Conservation (phyloP, 805 yeast genomes). For the Wickerhamomyces bisporus region DNA sequence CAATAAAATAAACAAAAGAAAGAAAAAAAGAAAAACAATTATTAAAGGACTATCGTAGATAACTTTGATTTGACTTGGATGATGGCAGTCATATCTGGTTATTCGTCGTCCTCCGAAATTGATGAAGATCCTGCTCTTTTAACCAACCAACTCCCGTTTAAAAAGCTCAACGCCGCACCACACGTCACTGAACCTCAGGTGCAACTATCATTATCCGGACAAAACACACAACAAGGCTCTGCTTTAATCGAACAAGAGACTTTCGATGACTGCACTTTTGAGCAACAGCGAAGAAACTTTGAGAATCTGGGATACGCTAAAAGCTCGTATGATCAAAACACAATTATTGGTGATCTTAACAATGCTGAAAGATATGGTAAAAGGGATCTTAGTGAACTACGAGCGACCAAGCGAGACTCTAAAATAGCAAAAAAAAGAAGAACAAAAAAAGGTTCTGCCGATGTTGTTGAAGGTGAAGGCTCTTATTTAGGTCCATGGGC, state of each 20-base stretch:
- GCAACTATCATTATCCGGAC: neutral
- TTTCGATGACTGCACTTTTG: slow-evolving; percentile 37
- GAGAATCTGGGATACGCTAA: slow-evolving; percentile 26
- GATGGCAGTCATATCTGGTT: slow-evolving; percentile 8
- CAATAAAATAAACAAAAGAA: neutral
- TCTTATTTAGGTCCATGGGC: slow-evolving; percentile 67
- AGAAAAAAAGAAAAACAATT: no score
- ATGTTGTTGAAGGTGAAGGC: slow-evolving; percentile 33
- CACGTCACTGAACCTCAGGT: neutral
- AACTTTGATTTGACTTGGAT: no score
- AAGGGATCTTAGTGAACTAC: slow-evolving; percentile 21
- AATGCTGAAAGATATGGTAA: slow-evolving; percentile 19
- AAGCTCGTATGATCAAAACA: slow-evolving; percentile 3
- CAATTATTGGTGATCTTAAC: slow-evolving; percentile 7
- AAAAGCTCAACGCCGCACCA: slow-evolving; percentile 4
- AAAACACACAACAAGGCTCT: slow-evolving; percentile 1
- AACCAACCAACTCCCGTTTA: neutral
- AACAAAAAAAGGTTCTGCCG: slow-evolving; percentile 35
- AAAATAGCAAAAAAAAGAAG: slow-evolving; percentile 32
- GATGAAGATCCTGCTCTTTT: neutral
- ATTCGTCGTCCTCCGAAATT: slow-evolving; percentile 9
- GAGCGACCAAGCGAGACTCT: slow-evolving; percentile 26
- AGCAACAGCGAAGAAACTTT: slow-evolving; percentile 33
- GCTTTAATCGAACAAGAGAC: slow-evolving; percentile 21
- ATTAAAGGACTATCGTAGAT: no score